Evolutionary conservation across 2,329 filamentous ascomycete genomes (phyloP).

Genomic region (Cadophora luteo-olivacea): DNA sequence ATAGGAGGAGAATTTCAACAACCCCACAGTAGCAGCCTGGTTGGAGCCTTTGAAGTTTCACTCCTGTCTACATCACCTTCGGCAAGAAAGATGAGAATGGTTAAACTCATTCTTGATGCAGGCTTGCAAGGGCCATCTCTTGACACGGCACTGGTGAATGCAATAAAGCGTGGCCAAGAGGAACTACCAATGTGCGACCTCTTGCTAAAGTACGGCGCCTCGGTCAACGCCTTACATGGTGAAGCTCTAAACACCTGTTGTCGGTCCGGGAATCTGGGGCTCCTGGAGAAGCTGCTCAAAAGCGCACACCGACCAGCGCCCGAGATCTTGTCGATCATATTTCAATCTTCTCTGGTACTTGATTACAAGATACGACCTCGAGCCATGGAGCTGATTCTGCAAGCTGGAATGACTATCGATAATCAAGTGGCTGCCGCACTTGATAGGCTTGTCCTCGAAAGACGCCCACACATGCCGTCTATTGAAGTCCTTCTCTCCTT

Average conservation of each 20-base stretch:
- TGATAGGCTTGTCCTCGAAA: constrained; percentile 45
- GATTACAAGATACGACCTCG: constrained; percentile 20
- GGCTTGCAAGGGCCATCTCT: constrained; percentile 25
- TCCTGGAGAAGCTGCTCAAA: constrained; percentile 25
- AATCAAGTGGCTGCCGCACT: constrained; percentile 27
- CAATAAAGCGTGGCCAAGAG: constrained; percentile 23
- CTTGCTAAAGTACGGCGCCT: constrained; percentile 58
- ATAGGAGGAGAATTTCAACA: constrained; percentile 25
- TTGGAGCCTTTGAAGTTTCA: constrained; percentile 27
- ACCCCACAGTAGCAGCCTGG: constrained; percentile 23
- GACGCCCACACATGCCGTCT: constrained; percentile 54
- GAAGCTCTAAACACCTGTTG: constrained; percentile 54
- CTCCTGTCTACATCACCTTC: constrained; percentile 12
- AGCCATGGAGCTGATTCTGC: constrained; percentile 19
- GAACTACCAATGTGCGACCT: constrained; percentile 51
- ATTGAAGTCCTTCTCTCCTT: constrained; percentile 45
- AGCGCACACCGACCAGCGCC: constrained; percentile 11
- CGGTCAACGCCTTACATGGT: constrained; percentile 57
- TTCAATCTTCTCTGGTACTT: constrained; percentile 23
- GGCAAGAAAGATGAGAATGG: constrained; percentile 23
- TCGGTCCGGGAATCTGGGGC: constrained; percentile 22
- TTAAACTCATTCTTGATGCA: constrained; percentile 26
- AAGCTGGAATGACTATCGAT: constrained; percentile 47
- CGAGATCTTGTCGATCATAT: constrained; percentile 20
- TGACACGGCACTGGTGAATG: constrained; percentile 25